Percentiles rank a stretch among this genome's conserved stretches.
These are phyloP conservation scores for Blastocystis hominis DNA, from an alignment of 352 stramenopile genomes.

Conservation along the genomic window DNA sequence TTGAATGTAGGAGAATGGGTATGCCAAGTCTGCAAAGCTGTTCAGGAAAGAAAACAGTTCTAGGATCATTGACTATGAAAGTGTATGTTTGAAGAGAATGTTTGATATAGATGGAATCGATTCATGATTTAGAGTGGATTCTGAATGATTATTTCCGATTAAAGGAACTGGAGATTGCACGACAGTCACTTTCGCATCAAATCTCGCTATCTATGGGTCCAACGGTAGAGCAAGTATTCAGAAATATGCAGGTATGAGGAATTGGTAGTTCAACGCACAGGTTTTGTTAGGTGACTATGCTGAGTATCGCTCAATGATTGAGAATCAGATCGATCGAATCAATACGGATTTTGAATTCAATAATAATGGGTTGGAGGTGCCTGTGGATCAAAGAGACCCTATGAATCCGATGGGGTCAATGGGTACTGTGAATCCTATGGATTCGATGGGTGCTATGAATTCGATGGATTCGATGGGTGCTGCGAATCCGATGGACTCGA, in stretches of 20 bases:
- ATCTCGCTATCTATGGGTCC: not conserved
- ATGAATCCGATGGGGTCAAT: no score
- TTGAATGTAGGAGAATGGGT: slow-evolving; percentile 22
- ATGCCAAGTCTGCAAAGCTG: not conserved
- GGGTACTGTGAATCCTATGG: no score
- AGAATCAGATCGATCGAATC: not conserved
- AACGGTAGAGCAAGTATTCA: not conserved
- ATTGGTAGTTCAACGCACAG: not conserved
- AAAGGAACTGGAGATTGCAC: not conserved
- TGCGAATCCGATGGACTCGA: no score
- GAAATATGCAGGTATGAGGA: not conserved
- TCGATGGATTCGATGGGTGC: no score
- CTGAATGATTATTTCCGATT: slow-evolving; percentile 39
- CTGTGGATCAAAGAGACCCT: no score
- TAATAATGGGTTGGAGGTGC: no score
- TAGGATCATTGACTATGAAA: not conserved
- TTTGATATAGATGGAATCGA: not conserved
- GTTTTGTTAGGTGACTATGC: not conserved
- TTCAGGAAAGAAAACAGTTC: slow-evolving; percentile 12
- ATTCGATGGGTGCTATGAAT: no score
- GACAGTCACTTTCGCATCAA: not conserved
- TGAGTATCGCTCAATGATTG: slow-evolving; percentile 22
- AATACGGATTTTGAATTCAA: not conserved
- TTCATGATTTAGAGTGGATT: not conserved
- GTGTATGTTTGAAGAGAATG: not conserved